Evolutionary conservation across 257 asterid species (phyloP).

Genomic region (Nicotiana paniculata): DNA sequence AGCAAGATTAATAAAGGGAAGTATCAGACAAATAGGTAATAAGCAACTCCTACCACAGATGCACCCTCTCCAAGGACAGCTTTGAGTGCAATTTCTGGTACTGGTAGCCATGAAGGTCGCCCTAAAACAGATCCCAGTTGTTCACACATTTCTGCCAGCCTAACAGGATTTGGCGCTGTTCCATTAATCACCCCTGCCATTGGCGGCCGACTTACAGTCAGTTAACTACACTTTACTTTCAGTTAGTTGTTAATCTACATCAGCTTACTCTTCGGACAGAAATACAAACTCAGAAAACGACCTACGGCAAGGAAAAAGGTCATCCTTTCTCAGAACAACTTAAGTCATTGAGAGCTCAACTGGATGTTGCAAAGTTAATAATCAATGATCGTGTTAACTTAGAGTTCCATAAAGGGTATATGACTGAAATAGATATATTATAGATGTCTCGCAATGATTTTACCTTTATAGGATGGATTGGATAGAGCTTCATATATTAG

Average conservation of each 20-base stretch:
- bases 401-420: neutral
- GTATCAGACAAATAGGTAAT: neutral
- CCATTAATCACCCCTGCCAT: constrained; percentile 74
- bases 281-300: neutral
- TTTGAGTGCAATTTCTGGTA: constrained; percentile 79
- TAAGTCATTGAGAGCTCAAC: neutral
- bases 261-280: neutral
- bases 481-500: constrained; percentile 74
- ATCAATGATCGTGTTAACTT: neutral
- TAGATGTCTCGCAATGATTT: neutral
- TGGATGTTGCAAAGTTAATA: neutral
- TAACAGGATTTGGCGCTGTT: constrained; percentile 86
- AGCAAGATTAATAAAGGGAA: too few relatives aligned
- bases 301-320: neutral
- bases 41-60: constrained; percentile 51
- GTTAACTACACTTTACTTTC: neutral
- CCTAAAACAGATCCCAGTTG: constrained; percentile 75
- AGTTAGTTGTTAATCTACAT: too few relatives aligned
- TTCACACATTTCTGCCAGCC: constrained; percentile 73
- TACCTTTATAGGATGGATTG: constrained; percentile 76
- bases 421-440: neutral
- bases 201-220: neutral
- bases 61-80: constrained; percentile 97
- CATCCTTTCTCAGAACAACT: neutral
- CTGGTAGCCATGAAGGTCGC: constrained; percentile 97